Percentiles rank a stretch among this genome's conserved stretches.
Evolutionary conservation across 164 flowering plant genomes (phyloP).

Genomic region (Chimonanthus salicifolius): DNA sequence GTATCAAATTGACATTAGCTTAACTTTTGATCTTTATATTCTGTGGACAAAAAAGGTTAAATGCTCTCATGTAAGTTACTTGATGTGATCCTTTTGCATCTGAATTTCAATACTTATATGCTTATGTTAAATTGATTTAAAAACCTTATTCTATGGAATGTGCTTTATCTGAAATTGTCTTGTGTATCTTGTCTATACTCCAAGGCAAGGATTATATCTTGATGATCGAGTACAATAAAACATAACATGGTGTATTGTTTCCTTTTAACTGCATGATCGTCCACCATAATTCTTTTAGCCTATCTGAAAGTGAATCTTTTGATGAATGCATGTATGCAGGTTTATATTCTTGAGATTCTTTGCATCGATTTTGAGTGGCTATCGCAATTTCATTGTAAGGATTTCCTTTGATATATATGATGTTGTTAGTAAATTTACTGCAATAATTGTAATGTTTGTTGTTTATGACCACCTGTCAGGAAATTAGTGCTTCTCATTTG

Average conservation of each 20-base stretch:
- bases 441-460: slow-evolving; percentile 1
- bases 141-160: background rate
- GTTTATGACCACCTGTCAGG: slow-evolving; percentile 35
- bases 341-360: slow-evolving; percentile 83
- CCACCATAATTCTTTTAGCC: background rate
- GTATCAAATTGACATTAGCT: background rate
- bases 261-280: background rate
- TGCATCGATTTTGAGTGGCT: slow-evolving; percentile 92
- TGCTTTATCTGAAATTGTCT: background rate
- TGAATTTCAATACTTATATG: background rate
- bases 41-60: background rate
- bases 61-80: too few species aligned
- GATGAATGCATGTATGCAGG: slow-evolving; percentile 45
- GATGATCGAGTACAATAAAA: background rate
- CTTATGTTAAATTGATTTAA: background rate
- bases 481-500: slow-evolving; percentile 59
- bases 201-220: background rate
- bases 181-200: background rate
- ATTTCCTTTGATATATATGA: background rate
- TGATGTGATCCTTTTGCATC: background rate
- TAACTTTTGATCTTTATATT: background rate
- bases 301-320: background rate
- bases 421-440: background rate
- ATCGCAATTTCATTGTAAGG: slow-evolving; percentile 91
- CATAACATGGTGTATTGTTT: background rate